Evolutionary conservation across 257 asterid species (phyloP).

Genomic region (Cynanchum wilfordii): DNA sequence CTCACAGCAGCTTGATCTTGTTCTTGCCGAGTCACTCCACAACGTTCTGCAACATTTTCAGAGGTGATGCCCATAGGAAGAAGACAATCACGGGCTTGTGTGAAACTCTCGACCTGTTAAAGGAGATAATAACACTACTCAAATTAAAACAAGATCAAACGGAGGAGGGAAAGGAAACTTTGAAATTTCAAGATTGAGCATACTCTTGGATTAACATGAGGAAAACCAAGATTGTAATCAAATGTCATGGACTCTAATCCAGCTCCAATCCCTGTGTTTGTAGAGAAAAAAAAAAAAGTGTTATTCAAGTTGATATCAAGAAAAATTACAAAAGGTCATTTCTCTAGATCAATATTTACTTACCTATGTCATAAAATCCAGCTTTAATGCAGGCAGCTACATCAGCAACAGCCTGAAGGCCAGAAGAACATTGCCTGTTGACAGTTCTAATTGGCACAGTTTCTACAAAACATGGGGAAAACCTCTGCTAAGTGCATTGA

Average conservation of each 20-base stretch:
- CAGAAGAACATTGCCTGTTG: conserved; percentile 89
- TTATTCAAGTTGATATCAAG: background rate
- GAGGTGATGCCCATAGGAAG: conserved; percentile 94
- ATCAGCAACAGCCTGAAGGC: conserved; percentile 96
- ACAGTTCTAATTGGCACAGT: conserved; percentile 82
- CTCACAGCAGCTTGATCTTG: conserved; percentile 95
- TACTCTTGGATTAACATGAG: conserved; percentile 54
- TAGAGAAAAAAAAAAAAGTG: background rate
- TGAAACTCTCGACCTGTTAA: conserved; percentile 47
- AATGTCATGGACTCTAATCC: conserved; percentile 85
- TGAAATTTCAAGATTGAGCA: conserved; percentile 6
- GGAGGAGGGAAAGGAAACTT: conserved; percentile 1
- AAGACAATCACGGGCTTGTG: conserved; percentile 83
- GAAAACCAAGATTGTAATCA: conserved; percentile 34
- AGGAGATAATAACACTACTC: background rate
- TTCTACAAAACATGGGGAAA: conserved; percentile 38
- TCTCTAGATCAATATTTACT: conserved; percentile 28
- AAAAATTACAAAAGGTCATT: background rate
- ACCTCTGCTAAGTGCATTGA: background rate
- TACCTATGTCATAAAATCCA: conserved; percentile 88
- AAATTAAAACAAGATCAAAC: background rate
- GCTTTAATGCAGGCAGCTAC: conserved; percentile 89
- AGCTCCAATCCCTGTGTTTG: conserved; percentile 72
- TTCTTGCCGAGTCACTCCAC: conserved; percentile 78
- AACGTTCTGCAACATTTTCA: conserved; percentile 82